Percentiles rank a stretch among this genome's conserved stretches.
Evolutionary conservation across 371 early-diverging fungal species (phyloP).

Genomic region (Coemansia sp.): DNA sequence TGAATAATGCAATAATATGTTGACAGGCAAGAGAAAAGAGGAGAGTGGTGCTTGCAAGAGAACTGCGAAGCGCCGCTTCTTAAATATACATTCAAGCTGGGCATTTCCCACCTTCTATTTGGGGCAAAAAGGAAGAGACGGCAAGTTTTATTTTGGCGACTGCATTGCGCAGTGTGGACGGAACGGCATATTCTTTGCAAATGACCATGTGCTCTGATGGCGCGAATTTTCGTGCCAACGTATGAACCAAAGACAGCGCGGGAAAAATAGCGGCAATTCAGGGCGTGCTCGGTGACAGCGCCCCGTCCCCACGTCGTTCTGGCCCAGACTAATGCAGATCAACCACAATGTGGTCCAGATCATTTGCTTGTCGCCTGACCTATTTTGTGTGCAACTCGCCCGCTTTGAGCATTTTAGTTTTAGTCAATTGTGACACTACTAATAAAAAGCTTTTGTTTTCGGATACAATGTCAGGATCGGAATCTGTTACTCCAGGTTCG

Average conservation of each 20-base stretch:
- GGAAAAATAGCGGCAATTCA: neutral
- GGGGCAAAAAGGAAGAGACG: slow-evolving; percentile 4
- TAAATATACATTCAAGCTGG: neutral
- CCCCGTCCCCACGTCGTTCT: neutral
- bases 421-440: no score
- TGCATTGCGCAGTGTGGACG: neutral
- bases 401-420: neutral
- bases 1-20: slow-evolving; percentile 2
- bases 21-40: neutral
- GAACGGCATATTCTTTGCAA: slow-evolving; percentile 4
- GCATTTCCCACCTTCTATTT: slow-evolving; percentile 2
- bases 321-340: slow-evolving; percentile 8
- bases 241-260: no score
- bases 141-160: slow-evolving; percentile 7
- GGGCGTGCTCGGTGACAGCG: neutral
- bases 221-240: slow-evolving; percentile 1
- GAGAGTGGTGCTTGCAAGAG: neutral
- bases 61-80: neutral
- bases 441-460: neutral
- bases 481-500: slow-evolving; percentile 15
- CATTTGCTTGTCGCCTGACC: neutral
- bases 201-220: neutral
- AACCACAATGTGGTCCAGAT: slow-evolving; percentile 6
- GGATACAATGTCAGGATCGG: neutral
- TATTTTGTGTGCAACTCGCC: neutral